Base-by-base conservation (phyloP, 192 early-diverging fungal species). In the Entomortierella chlamydospora region DNA sequence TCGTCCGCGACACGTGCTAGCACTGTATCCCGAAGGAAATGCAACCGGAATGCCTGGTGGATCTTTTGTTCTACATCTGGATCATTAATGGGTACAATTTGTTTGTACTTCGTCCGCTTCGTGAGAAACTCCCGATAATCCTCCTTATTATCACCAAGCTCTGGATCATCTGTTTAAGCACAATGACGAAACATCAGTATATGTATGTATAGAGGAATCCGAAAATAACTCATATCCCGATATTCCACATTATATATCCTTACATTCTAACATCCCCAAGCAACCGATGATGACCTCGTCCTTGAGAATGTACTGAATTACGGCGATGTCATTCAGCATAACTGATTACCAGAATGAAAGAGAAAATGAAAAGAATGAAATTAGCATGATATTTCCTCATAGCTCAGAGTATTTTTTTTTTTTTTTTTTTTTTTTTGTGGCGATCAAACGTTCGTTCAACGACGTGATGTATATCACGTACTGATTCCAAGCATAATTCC, bases 241-340 rank as follows among this genome's bases (percentile, higher is more conserved):
- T n/a, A n/a, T n/a, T n/a, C n/a, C n/a, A n/a, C n/a, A n/a, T 34
- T 34, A 20, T 26, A 34, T n/a, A 57, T 52, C 26, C 85, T 73
- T 76, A 94, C 92, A 95, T 90, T 99, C 96, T 39, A 99, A 76
- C 82, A 96, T 93, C 15, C 95, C 95, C 18, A 93, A 83, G 1
- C 94, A 86, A 33, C 74, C 74, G 18, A 89, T 57, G 61, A 97
- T 92, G 55, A 90, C 73, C 11, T 94, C 93, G 61, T 97, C 96
- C 61, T 87, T 84, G 50, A 95, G 80, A 20, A 98, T 86, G 26
- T 82, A 82, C 59, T 93, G 90, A 56, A 93, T 91, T 31, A 99
- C 84, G 4, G 85, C 73, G 17, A 85, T 87, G 68, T 96, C 93
- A 71, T 95, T 96, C 54, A 98, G 84, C 57, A 92, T 84, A 4